Evolutionary conservation across 306 rosid genomes (phyloP).

Genomic region (Acacia acuminata): DNA sequence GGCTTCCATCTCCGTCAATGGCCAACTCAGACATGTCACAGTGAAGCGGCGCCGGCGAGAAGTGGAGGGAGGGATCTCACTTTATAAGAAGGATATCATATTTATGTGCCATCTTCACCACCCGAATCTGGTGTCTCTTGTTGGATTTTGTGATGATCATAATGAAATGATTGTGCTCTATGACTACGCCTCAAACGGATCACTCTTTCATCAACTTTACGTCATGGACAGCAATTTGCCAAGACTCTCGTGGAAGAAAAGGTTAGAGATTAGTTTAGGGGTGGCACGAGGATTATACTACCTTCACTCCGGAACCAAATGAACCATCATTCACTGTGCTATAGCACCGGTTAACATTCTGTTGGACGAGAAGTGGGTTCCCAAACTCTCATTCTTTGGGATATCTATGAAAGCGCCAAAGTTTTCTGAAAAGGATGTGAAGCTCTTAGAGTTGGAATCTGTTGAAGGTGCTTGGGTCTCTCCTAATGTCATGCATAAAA

Average conservation of each 20-base stretch:
- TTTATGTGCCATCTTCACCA: slow-evolving; percentile 1
- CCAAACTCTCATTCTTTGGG: not conserved
- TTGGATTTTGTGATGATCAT: not conserved
- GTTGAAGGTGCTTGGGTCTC: slow-evolving; percentile 16
- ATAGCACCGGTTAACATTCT: not conserved
- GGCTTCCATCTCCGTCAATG: not conserved
- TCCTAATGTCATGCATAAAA: slow-evolving; percentile 19
- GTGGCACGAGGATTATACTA: not conserved
- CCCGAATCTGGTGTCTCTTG: not conserved
- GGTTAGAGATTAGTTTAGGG: slow-evolving; percentile 12
- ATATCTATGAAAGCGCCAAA: not conserved
- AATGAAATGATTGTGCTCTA: slow-evolving; percentile 7
- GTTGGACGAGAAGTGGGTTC: not conserved
- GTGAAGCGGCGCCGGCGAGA: not conserved
- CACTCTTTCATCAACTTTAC: not conserved
- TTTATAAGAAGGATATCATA: not conserved
- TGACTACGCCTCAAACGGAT: not conserved
- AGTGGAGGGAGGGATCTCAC: not conserved
- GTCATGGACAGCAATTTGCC: not conserved
- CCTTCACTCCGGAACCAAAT: not conserved
- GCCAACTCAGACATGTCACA: not conserved
- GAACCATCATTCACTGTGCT: not conserved
- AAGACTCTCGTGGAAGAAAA: slow-evolving; percentile 5
- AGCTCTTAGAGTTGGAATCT: not conserved
- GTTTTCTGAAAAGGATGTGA: not conserved